These are phyloP conservation scores for Torulaspora globosa DNA, from an alignment of 1,139 yeast species.

Conservation along the genomic window DNA sequence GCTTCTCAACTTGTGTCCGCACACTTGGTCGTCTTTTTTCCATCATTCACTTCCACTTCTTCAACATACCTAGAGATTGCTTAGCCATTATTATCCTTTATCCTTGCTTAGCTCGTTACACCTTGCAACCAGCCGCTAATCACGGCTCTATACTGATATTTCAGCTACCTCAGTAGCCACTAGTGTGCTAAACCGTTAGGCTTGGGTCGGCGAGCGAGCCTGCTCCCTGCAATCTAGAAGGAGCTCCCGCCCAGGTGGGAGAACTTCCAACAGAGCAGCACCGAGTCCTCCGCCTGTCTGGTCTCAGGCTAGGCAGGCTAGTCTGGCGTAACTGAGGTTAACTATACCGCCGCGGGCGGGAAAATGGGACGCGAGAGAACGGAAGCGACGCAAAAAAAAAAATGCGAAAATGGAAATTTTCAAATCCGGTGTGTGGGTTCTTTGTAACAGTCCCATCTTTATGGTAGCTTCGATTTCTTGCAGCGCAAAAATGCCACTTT, in stretches of 20 bases:
- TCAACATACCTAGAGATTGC: slow-evolving; percentile 45
- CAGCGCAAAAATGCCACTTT: too few species aligned
- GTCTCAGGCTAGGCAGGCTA: neutral
- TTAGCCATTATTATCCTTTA: slow-evolving; percentile 41
- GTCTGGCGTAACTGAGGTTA: neutral
- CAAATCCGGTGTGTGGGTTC: neutral
- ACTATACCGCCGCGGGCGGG: neutral
- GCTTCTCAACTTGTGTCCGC: neutral
- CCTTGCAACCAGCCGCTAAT: neutral
- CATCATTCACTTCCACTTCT: neutral
- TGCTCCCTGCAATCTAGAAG: neutral
- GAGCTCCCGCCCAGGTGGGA: neutral
- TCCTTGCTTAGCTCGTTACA: slow-evolving; percentile 18
- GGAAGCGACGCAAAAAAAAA: slow-evolving; percentile 6
- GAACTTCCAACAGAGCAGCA: neutral
- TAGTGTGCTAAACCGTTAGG: neutral
- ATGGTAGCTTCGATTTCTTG: neutral
- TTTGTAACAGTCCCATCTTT: neutral
- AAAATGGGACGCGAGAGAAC: neutral
- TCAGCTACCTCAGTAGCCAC: slow-evolving; percentile 2
- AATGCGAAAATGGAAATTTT: neutral
- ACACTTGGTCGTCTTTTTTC: neutral
- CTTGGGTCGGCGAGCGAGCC: neutral
- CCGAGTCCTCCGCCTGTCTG: neutral
- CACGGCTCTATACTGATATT: slow-evolving; percentile 3